Percentiles rank a stretch among this genome's conserved stretches.
These are phyloP conservation scores for Populus tremula DNA, from an alignment of 345 rosid genomes.

Conservation along the genomic window DNA sequence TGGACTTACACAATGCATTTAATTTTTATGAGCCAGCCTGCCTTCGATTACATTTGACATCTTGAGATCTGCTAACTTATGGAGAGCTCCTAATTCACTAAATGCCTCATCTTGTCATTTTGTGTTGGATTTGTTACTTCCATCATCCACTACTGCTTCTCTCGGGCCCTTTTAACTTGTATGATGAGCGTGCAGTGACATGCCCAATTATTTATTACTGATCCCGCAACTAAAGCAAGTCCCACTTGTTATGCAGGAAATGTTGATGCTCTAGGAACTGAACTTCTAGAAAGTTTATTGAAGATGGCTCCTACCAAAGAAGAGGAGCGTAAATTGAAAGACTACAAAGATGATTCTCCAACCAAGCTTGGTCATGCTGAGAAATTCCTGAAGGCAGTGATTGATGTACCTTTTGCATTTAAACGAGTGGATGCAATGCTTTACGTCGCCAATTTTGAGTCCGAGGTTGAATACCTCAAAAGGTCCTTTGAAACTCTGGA, in stretches of 20 bases:
- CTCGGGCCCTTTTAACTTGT: neutral
- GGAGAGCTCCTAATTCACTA: neutral
- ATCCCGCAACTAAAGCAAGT: conserved; percentile 16
- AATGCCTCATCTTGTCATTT: neutral
- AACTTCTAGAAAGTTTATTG: conserved; percentile 86
- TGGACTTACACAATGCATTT: neutral
- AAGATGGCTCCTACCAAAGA: conserved; percentile 96
- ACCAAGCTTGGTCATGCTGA: conserved; percentile 84
- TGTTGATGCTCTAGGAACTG: conserved; percentile 84
- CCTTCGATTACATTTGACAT: neutral
- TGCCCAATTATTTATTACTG: neutral
- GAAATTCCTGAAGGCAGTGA: conserved; percentile 78
- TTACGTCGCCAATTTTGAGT: conserved; percentile 78
- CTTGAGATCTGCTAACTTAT: neutral
- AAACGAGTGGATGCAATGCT: conserved; percentile 84
- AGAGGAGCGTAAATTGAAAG: conserved; percentile 85
- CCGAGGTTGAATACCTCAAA: conserved; percentile 84
- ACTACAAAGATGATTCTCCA: conserved; percentile 70
- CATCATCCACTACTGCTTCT: neutral
- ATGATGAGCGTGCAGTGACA: neutral
- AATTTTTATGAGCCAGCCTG: neutral
- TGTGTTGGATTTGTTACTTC: neutral
- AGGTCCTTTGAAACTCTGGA: conserved; percentile 84
- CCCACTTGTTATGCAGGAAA: conserved; percentile 56
- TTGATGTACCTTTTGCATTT: conserved; percentile 94